Base-by-base conservation (phyloP, 305 asterid species). In the Petunia hybrid region DNA sequence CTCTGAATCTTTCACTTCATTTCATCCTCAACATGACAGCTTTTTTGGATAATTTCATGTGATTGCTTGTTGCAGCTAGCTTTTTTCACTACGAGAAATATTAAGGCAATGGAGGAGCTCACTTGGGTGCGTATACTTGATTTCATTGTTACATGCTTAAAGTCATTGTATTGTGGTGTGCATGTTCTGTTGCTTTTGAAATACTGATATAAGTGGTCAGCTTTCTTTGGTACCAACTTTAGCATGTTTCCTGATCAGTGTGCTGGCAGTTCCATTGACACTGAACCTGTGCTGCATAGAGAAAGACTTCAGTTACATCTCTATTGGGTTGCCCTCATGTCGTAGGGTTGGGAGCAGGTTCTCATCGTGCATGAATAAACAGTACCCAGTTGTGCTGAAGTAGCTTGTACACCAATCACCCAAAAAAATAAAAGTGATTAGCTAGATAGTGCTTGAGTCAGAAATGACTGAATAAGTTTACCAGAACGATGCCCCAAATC, bases 31-130 rank as follows among this genome's bases (percentile, higher is more conserved):
- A 74, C 85, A 77, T 76, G 69, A 46, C 35, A 46, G 53, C 55
- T 41, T 57, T 68, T 31, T 48, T 62, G 41, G 57, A 46, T 40
- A 22, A 42, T 35, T 64, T 35, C 51, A 22, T 74, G 65, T 76
- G 64, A 81, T 71, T 82, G 42, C 48, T 84, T 85, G 9, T 65
- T 82, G 80, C 88, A 95, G 99, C 92, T 94, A 80, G 99, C 98
- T 16, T 91, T 94, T 86, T 95, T 95, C 91, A 94, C 98, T 55
- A 87, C 97, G 75, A 92, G 97, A 89, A 85, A 92, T 85, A 92
- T 95, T 80, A 88, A 88, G 88, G 99, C 99, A 42, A 88, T 88
- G 97, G 99, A 95, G 88, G 99, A 95, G 86, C 97, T 95, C 84
- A 95, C 97, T 46, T 92, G 99, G 98, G 99, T 94, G 86, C 84